phyloP scores from a whole-genome alignment of 768 basidiomycete species.

The Saitozyma sp. region DNA sequence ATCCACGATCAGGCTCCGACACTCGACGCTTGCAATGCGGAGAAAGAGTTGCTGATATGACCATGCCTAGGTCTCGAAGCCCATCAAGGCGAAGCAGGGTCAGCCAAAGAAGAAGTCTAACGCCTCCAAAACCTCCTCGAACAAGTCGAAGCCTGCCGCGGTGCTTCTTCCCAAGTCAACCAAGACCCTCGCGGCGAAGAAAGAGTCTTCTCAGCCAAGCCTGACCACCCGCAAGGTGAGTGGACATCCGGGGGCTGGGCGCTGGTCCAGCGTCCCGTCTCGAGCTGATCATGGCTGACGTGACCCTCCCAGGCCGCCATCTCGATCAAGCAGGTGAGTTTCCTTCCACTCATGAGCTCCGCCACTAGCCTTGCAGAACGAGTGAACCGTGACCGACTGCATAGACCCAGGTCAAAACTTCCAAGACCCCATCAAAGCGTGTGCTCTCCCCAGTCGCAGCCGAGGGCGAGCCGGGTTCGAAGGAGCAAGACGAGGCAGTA shows the following conservation, averaged over 20 bases:
- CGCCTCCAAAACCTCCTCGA: not conserved
- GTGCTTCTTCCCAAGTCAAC: not conserved
- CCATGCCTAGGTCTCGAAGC: too few species aligned
- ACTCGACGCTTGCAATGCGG: too few species aligned
- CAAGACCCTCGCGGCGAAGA: not conserved
- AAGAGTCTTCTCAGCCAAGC: not conserved
- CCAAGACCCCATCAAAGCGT: not conserved
- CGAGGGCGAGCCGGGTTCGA: not conserved
- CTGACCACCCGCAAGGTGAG: conserved; percentile 2
- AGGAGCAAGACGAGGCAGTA: not conserved
- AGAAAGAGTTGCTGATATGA: too few species aligned
- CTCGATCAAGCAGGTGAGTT: too few species aligned
- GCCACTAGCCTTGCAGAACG: too few species aligned
- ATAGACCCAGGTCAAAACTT: too few species aligned
- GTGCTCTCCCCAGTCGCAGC: not conserved
- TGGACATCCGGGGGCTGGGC: not conserved
- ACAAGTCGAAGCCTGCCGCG: not conserved
- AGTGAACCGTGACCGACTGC: too few species aligned
- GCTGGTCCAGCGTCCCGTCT: too few species aligned
- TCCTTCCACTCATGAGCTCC: too few species aligned
- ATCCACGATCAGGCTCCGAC: too few species aligned
- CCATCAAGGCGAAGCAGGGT: not conserved
- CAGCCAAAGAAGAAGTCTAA: conserved; percentile 3
- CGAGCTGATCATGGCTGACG: not conserved
- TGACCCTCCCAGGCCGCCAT: too few species aligned